These are phyloP conservation scores for Neopestalotiopsis sp. DNA, from an alignment of 2,329 filamentous ascomycete genomes.

Conservation along the genomic window DNA sequence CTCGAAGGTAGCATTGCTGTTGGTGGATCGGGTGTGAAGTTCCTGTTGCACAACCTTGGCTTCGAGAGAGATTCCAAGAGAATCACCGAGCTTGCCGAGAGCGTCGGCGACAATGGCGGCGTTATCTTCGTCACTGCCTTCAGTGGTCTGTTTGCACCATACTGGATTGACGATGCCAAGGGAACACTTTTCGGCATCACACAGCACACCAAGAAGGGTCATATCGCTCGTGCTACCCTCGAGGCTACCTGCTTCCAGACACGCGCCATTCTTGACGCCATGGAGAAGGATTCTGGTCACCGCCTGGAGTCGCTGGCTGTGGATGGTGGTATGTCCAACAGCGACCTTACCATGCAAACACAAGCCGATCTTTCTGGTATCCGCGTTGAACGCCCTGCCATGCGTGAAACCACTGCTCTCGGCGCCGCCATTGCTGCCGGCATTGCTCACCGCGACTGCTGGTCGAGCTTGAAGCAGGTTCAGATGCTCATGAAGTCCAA, in stretches of 20 bases:
- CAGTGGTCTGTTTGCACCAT: constrained; percentile 87
- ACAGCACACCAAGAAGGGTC: constrained; percentile 81
- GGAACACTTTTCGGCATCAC: constrained; percentile 89
- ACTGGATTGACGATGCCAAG: constrained; percentile 93
- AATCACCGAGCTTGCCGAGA: constrained; percentile 56
- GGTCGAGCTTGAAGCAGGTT: constrained; percentile 76
- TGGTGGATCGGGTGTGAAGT: constrained; percentile 80
- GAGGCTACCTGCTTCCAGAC: constrained; percentile 94
- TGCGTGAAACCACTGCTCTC: constrained; percentile 89
- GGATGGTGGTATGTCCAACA: constrained; percentile 89
- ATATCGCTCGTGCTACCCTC: constrained; percentile 87
- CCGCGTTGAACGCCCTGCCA: constrained; percentile 80
- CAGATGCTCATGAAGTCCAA: constrained; percentile 69
- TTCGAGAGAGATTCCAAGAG: constrained; percentile 58
- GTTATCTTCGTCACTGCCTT: constrained; percentile 90
- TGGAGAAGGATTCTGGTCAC: constrained; percentile 85
- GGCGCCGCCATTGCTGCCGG: constrained; percentile 89
- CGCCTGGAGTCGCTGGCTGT: constrained; percentile 78
- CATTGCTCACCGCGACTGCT: constrained; percentile 77
- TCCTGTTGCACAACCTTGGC: constrained; percentile 68
- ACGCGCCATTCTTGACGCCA: constrained; percentile 87
- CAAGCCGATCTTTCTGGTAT: constrained; percentile 87
- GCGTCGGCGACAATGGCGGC: constrained; percentile 75
- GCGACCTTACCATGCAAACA: constrained; percentile 88
- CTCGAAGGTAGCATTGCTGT: constrained; percentile 86